Evolutionary conservation across 2,329 filamentous ascomycete species (phyloP).

Genomic region (Coniochaeta hoffmannii): DNA sequence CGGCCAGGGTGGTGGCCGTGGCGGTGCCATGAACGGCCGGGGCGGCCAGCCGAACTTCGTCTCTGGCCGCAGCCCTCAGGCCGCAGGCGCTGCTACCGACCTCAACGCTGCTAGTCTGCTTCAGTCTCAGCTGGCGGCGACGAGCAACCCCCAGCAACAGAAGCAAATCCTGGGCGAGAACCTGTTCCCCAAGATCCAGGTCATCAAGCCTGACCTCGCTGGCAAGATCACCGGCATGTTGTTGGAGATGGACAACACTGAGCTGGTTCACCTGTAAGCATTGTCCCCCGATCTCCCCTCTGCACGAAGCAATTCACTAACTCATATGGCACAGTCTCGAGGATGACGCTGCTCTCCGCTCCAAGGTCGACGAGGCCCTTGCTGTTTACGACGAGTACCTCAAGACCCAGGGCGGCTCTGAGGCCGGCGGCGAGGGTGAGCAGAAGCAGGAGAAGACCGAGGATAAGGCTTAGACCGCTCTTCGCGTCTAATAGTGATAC

Average conservation of each 20-base stretch:
- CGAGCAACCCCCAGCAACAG: constrained; percentile 63
- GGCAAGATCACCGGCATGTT: constrained; percentile 99
- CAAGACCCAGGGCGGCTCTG: constrained; percentile 58
- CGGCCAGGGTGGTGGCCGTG: constrained; percentile 32
- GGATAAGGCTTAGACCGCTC: constrained; percentile 36
- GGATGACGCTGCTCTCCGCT: constrained; percentile 79
- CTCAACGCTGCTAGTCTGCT: constrained; percentile 36
- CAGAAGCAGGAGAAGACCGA: constrained; percentile 44
- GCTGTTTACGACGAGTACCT: constrained; percentile 98
- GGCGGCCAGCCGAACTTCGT: constrained; percentile 32
- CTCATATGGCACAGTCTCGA: constrained; percentile 57
- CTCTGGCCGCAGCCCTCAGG: constrained; percentile 35
- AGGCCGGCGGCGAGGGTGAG: constrained; percentile 24
- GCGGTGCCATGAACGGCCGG: constrained; percentile 27
- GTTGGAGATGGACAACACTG: constrained; percentile 95
- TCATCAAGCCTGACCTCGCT: constrained; percentile 87
- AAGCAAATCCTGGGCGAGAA: constrained; percentile 98
- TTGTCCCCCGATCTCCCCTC: neutral
- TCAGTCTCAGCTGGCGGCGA: constrained; percentile 49
- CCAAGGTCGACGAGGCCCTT: constrained; percentile 96
- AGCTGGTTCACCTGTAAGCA: constrained; percentile 92
- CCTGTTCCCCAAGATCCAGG: constrained; percentile 97
- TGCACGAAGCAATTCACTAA: neutral
- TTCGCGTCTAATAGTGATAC: constrained; percentile 10
- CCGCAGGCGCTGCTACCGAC: constrained; percentile 27